Conservation (phyloP, 192 early-diverging fungal genomes). For the Coemansia umbellata region DNA sequence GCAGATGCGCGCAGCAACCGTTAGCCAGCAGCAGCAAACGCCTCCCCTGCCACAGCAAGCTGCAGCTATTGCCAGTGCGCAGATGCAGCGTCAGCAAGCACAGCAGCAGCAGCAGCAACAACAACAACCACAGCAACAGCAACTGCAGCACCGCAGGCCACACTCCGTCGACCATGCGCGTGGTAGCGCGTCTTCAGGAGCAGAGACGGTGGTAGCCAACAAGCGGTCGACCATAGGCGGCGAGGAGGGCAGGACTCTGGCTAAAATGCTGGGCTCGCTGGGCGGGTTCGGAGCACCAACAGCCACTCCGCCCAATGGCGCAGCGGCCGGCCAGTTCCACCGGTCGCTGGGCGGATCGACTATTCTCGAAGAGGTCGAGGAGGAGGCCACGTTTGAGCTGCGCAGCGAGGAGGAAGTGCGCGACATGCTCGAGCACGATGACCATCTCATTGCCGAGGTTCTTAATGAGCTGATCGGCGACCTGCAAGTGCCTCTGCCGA, state of each 20-base stretch:
- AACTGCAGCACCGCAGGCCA: conserved; percentile 23
- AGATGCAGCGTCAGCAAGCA: not conserved
- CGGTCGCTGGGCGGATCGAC: conserved; percentile 3
- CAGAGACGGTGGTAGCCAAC: not conserved
- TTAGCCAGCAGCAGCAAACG: not conserved
- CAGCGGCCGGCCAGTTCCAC: not conserved
- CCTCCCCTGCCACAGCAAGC: not conserved
- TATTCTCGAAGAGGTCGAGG: conserved; percentile 19
- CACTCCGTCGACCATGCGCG: conserved; percentile 29
- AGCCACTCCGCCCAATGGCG: not conserved
- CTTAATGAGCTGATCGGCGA: conserved; percentile 84
- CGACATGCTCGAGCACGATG: conserved; percentile 60
- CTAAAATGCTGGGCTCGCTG: conserved; percentile 42
- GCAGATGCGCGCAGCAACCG: not conserved
- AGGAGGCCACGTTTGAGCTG: conserved; percentile 11
- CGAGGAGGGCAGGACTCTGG: conserved; percentile 38
- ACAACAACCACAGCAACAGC: conserved; percentile 6
- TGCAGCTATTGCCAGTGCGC: not conserved
- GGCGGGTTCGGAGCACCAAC: conserved; percentile 11
- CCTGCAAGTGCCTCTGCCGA: conserved; percentile 84
- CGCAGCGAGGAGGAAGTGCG: conserved; percentile 40
- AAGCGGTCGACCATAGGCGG: conserved; percentile 39
- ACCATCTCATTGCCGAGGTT: conserved; percentile 71
- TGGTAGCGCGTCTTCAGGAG: not conserved
- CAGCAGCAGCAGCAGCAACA: conserved; percentile 5